phyloP scores from a whole-genome alignment of 768 basidiomycete genomes.

The Rhizopogon rudus region DNA sequence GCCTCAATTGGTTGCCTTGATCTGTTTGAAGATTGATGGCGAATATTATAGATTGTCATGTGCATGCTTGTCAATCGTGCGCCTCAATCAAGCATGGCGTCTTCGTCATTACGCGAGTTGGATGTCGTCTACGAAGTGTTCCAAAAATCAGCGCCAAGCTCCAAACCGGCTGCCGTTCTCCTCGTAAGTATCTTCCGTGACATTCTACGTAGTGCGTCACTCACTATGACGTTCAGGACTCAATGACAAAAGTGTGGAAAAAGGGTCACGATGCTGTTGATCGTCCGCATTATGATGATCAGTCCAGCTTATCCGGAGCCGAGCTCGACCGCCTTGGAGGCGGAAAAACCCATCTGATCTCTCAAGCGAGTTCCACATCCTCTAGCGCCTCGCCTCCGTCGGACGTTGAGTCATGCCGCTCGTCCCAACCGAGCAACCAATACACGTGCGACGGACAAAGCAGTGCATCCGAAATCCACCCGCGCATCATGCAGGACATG shows the following conservation, averaged over 20 bases:
- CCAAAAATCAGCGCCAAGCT: constrained; percentile 39
- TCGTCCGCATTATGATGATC: constrained; percentile 19
- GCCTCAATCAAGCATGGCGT: constrained; percentile 43
- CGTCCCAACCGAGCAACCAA: not conserved
- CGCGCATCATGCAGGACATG: constrained; percentile 49
- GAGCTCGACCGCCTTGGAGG: constrained; percentile 51
- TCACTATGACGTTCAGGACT: constrained; percentile 24
- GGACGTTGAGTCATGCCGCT: constrained; percentile 12
- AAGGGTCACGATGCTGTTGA: constrained; percentile 41
- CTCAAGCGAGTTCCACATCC: constrained; percentile 6
- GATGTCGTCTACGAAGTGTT: constrained; percentile 41
- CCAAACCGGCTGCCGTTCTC: constrained; percentile 40
- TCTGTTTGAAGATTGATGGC: not conserved
- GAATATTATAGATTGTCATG: constrained; percentile 46
- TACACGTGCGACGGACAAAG: constrained; percentile 2
- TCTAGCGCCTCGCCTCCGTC: constrained; percentile 6
- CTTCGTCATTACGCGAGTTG: constrained; percentile 44
- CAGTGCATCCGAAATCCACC: constrained; percentile 16
- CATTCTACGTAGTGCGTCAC: not conserved
- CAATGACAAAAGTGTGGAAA: constrained; percentile 35
- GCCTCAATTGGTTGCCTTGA: not conserved
- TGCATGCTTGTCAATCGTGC: constrained; percentile 49
- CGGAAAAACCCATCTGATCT: constrained; percentile 46
- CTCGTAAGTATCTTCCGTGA: constrained; percentile 28
- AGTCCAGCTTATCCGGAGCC: constrained; percentile 26